Evolutionary conservation across 805 yeast genomes (phyloP).

Genomic region (Cyberlindnera bimundalis): DNA sequence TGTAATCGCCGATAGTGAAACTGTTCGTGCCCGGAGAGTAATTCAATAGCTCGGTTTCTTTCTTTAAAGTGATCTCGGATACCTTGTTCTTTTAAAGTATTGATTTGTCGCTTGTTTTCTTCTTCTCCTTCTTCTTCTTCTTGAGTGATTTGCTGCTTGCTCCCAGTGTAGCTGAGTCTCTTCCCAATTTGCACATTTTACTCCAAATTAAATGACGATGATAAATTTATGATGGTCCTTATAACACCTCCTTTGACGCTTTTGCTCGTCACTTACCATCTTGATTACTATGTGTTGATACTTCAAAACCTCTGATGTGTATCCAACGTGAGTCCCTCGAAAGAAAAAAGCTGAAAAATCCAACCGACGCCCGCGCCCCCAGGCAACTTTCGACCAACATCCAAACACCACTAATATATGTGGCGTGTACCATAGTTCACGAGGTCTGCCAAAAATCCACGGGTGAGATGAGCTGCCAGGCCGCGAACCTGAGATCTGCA

Average conservation of each 20-base stretch:
- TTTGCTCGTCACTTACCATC: slow-evolving; percentile 21
- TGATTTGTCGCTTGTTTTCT: no score
- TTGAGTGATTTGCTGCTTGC: no score
- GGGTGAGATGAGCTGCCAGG: slow-evolving; percentile 2
- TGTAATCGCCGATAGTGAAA: no score
- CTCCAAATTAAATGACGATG: not conserved
- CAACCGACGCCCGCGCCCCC: slow-evolving; percentile 5
- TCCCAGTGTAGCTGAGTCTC: no score
- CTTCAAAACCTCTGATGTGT: not conserved
- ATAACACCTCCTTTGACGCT: not conserved
- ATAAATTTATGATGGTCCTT: not conserved
- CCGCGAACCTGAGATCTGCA: no score
- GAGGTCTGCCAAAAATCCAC: slow-evolving; percentile 3
- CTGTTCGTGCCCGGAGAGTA: no score
- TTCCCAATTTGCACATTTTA: not conserved
- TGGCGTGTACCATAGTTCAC: slow-evolving; percentile 1
- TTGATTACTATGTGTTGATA: slow-evolving; percentile 19
- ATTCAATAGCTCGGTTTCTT: no score
- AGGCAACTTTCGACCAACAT: not conserved
- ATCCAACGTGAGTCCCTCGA: slow-evolving; percentile 9
- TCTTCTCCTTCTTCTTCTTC: no score
- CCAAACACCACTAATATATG: slow-evolving; percentile 4
- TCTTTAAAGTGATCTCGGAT: no score
- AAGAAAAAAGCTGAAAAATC: slow-evolving; percentile 27
- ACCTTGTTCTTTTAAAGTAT: no score